Percentiles rank a stretch among this genome's conserved stretches.
These are phyloP conservation scores for Echria macrotheca DNA, from an alignment of 495 filamentous ascomycete species.

Conservation along the genomic window DNA sequence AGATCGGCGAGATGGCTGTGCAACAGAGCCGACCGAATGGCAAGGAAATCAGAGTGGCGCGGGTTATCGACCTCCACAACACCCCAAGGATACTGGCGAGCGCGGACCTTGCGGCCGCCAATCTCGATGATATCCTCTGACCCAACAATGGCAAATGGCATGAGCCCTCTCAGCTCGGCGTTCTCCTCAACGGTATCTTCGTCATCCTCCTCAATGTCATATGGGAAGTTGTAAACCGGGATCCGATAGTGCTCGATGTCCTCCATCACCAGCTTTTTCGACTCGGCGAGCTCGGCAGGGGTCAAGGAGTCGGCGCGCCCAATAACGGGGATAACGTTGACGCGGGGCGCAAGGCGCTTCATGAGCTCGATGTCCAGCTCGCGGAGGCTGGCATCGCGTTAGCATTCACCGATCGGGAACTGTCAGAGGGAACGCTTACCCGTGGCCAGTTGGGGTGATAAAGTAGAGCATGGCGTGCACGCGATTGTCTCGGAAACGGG, in stretches of 20 bases:
- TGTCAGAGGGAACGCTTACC: constrained; percentile 45
- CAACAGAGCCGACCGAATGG: constrained; percentile 90
- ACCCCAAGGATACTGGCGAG: constrained; percentile 98
- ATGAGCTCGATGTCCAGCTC: constrained; percentile 99
- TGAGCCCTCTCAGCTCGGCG: constrained; percentile 88
- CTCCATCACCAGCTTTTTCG: constrained; percentile 99
- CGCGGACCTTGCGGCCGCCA: constrained; percentile 81
- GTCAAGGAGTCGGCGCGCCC: constrained; percentile 97
- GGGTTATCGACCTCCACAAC: constrained; percentile 99
- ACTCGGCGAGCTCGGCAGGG: constrained; percentile 92
- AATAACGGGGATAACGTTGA: constrained; percentile 98
- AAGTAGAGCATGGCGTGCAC: constrained; percentile 98
- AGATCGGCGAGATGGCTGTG: constrained; percentile 96
- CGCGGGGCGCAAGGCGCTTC: constrained; percentile 96
- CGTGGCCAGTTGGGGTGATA: constrained; percentile 96
- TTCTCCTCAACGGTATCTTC: constrained; percentile 99
- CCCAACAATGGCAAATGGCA: constrained; percentile 98
- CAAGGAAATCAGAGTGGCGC: constrained; percentile 96
- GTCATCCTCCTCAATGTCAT: constrained; percentile 98
- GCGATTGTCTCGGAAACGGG: constrained; percentile 96
- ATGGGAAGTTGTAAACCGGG: constrained; percentile 99
- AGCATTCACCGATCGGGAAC: constrained; percentile 18
- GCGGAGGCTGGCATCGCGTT: constrained; percentile 61
- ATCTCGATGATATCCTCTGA: constrained; percentile 95
- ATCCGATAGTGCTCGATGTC: constrained; percentile 99